phyloP scores from a whole-genome alignment of 2,329 filamentous ascomycete genomes.

The Pseudocercospora macadamiae region DNA sequence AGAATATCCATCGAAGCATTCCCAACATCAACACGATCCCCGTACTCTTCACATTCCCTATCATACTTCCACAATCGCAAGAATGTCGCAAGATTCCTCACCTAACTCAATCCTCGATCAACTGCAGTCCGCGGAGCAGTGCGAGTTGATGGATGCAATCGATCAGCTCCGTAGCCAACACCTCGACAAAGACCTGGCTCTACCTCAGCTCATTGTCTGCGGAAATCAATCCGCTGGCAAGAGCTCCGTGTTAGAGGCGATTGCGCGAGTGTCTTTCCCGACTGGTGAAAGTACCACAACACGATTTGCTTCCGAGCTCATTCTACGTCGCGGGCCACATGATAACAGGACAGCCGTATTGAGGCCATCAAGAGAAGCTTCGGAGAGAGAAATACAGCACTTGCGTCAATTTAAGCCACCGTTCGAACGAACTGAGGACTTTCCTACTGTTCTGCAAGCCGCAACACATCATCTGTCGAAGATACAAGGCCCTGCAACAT shows the following conservation, averaged over 20 bases:
- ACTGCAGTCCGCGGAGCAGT: conserved; percentile 19
- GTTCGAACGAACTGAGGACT: not conserved
- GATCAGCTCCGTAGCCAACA: conserved; percentile 55
- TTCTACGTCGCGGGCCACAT: conserved; percentile 20
- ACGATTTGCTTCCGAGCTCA: conserved; percentile 38
- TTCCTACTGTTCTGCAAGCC: not conserved
- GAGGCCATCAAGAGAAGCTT: not conserved
- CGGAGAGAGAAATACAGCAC: not conserved
- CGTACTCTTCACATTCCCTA: too few species aligned
- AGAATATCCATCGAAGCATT: too few species aligned
- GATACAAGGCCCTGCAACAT: not conserved
- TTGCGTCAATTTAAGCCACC: not conserved
- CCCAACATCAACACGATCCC: too few species aligned
- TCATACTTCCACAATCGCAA: too few species aligned
- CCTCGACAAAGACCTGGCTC: conserved; percentile 31
- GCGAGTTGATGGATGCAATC: conserved; percentile 53
- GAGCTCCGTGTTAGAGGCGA: conserved; percentile 64
- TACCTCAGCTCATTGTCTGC: conserved; percentile 53
- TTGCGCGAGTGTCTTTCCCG: conserved; percentile 62
- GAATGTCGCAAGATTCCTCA: not conserved
- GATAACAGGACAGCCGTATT: not conserved
- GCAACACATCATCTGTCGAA: not conserved
- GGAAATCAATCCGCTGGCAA: conserved; percentile 65
- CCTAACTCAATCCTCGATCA: conserved; percentile 2
- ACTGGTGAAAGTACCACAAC: conserved; percentile 60